These are phyloP conservation scores for Maudiozyma pseudohumilis DNA, from an alignment of 805 yeast genomes.

Conservation along the genomic window DNA sequence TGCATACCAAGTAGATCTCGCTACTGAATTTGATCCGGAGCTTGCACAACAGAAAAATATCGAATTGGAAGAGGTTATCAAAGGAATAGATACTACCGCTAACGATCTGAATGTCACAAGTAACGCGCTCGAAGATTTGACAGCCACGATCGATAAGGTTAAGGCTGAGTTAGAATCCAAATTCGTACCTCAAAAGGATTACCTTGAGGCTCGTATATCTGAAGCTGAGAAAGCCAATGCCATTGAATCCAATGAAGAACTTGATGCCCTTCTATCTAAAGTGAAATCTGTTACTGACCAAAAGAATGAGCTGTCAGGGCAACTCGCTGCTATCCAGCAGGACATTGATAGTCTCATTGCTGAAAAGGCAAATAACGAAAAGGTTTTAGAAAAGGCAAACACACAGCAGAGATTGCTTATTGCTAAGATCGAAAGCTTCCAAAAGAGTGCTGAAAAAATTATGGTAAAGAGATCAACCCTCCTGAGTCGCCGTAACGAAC, in stretches of 20 bases:
- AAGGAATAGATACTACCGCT: constrained; percentile 36
- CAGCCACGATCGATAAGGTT: constrained; percentile 23
- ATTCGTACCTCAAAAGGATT: constrained; percentile 42
- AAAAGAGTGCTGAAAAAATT: constrained; percentile 54
- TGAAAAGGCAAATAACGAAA: constrained; percentile 29
- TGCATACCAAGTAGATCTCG: constrained; percentile 41
- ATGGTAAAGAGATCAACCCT: constrained; percentile 54
- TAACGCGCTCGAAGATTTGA: constrained; percentile 17
- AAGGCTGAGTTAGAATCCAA: constrained; percentile 52
- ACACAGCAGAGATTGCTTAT: constrained; percentile 46
- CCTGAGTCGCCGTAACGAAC: constrained; percentile 54
- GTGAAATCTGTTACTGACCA: constrained; percentile 12
- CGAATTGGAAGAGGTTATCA: constrained; percentile 34
- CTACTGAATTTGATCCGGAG: constrained; percentile 42
- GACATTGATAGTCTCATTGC: constrained; percentile 22
- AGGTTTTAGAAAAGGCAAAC: constrained; percentile 39
- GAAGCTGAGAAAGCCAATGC: constrained; percentile 10
- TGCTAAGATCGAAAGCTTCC: constrained; percentile 48
- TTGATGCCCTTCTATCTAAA: constrained; percentile 16
- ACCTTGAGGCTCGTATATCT: constrained; percentile 24
- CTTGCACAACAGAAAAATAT: constrained; percentile 41
- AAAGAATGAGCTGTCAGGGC: constrained; percentile 22
- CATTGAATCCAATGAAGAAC: constrained; percentile 11
- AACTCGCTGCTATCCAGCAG: constrained; percentile 21
- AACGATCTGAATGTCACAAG: constrained; percentile 32